A percentile compares a stretch with the other conserved stretches of the same genome.
Conservation (phyloP, 371 early-diverging fungal species). For the Mucor saturninus region DNA sequence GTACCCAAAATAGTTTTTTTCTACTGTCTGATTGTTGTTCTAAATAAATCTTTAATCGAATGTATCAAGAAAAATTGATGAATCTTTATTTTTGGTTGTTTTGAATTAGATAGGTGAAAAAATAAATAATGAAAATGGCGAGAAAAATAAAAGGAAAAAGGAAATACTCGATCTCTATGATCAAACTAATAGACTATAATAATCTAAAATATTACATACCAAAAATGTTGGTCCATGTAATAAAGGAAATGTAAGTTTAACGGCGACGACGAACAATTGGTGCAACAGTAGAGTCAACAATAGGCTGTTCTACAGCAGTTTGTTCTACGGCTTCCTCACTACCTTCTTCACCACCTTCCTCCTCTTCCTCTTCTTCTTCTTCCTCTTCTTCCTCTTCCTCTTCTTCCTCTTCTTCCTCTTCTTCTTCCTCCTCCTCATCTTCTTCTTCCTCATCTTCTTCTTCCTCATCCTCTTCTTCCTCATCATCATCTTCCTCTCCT, state of each 20-base stretch:
- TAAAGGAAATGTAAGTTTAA: background rate
- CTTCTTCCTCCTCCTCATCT: conserved; percentile 1
- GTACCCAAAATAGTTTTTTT: background rate
- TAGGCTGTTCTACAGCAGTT: background rate
- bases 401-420: conserved; percentile 12
- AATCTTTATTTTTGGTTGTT: background rate
- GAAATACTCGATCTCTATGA: conserved; percentile 3
- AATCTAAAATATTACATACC: conserved; percentile 4
- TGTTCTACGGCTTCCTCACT: conserved; percentile 11
- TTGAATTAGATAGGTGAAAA: background rate
- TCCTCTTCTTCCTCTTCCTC: conserved; percentile 19
- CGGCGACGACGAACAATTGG: conserved; percentile 1
- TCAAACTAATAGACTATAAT: background rate
- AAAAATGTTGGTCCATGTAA: background rate
- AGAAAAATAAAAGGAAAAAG: background rate
- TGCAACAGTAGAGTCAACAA: background rate
- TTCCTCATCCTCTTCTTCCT: background rate
- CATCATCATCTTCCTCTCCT: background rate
- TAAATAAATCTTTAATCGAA: background rate
- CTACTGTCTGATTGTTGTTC: too few species aligned
- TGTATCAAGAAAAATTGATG: background rate
- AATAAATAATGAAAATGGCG: background rate
- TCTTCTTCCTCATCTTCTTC: background rate
- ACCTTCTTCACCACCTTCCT: conserved; percentile 3
- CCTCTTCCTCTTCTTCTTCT: conserved; percentile 10